phyloP scores from a whole-genome alignment of 2,329 filamentous ascomycete species.

The Monosporascus cannonballus region DNA sequence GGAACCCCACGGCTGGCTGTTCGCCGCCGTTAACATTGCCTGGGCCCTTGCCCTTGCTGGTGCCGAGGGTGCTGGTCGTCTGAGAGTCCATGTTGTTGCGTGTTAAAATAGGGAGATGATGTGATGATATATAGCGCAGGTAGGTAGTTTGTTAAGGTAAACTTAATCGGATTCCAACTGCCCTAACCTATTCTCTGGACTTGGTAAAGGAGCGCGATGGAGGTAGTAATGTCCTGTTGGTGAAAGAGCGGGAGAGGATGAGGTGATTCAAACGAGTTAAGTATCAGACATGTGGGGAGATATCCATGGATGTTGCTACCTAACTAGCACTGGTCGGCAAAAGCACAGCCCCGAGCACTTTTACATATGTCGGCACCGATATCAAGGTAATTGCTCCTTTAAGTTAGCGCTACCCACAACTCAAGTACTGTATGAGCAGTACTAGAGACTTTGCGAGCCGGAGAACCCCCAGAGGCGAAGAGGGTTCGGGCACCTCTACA shows the following conservation, averaged over 20 bases:
- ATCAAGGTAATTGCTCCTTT: not conserved
- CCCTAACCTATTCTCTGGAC: not conserved
- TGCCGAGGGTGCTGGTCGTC: not conserved
- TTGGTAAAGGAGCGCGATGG: not conserved
- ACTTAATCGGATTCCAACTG: too few species aligned
- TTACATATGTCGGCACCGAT: not conserved
- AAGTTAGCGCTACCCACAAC: too few species aligned
- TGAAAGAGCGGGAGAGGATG: too few species aligned
- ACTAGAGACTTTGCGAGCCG: too few species aligned
- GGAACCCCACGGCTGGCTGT: slow-evolving; percentile 34
- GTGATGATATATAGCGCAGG: not conserved
- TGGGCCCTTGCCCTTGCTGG: slow-evolving; percentile 15
- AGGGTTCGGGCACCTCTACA: too few species aligned
- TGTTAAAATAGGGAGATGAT: not conserved
- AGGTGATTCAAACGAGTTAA: not conserved
- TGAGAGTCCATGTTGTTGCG: not conserved
- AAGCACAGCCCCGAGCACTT: not conserved
- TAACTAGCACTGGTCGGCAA: not conserved
- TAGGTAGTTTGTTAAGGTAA: too few species aligned
- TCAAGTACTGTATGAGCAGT: too few species aligned
- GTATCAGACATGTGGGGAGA: not conserved
- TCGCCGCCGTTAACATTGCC: slow-evolving; percentile 12
- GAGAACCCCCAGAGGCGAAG: too few species aligned
- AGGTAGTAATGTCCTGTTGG: too few species aligned
- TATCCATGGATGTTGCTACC: too few species aligned